Conservation (phyloP, 2,329 filamentous ascomycete species). For the Zalaria sp. region DNA sequence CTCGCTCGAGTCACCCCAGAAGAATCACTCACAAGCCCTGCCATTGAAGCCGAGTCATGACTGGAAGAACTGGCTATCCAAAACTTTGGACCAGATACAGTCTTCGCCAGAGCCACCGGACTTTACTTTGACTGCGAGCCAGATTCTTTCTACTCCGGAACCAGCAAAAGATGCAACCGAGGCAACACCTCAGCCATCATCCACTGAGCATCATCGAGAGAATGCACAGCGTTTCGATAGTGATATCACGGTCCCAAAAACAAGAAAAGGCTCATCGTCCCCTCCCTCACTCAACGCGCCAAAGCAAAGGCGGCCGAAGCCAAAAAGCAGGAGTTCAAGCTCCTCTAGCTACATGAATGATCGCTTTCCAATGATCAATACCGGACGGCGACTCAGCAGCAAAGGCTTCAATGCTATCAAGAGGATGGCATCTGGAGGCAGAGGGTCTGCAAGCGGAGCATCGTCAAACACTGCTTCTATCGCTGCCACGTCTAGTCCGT, state of each 20-base stretch:
- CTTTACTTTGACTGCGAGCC: too few relatives aligned
- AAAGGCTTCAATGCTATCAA: too few relatives aligned
- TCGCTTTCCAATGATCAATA: constrained; percentile 26
- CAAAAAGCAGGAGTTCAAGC: constrained; percentile 5
- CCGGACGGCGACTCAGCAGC: constrained; percentile 14
- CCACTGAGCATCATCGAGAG: background rate
- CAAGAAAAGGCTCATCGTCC: constrained; percentile 5
- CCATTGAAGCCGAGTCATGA: constrained; percentile 24
- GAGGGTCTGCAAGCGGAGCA: too few relatives aligned
- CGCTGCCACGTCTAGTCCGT: too few relatives aligned
- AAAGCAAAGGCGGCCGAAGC: constrained; percentile 9
- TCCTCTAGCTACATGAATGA: constrained; percentile 28
- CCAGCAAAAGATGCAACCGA: too few relatives aligned
- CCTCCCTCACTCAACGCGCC: constrained; percentile 3
- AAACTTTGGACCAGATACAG: constrained; percentile 20
- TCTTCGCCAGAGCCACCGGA: too few relatives aligned
- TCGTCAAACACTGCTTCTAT: too few relatives aligned
- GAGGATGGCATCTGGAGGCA: too few relatives aligned
- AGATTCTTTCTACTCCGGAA: too few relatives aligned
- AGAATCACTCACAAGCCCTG: constrained; percentile 5
- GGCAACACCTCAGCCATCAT: too few relatives aligned
- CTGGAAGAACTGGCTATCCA: constrained; percentile 32
- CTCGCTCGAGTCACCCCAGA: constrained; percentile 16
- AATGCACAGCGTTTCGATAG: constrained; percentile 1
- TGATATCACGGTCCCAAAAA: background rate